Base-by-base conservation (phyloP, 1,139 yeast species). In the Suhomyces bribrorum region DNA sequence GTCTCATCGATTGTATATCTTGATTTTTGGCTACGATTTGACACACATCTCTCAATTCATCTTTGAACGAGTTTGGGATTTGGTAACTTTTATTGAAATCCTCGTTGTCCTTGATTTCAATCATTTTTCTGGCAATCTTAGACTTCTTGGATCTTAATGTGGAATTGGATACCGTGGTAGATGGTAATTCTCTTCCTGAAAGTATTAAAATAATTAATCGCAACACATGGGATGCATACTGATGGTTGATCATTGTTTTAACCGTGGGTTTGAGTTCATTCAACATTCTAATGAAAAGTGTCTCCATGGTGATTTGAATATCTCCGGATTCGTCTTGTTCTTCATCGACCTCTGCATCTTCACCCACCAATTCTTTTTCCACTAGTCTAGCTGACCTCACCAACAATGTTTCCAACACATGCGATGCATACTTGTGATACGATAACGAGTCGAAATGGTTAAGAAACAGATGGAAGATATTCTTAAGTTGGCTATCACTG, bases 381-480 rank as follows among this genome's bases (percentile, higher is more conserved):
- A 87, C 75, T 43, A 86, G 61, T 1, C 88, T 81, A 1, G 96
- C 94, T 36, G 79, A 63, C 57, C 94, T 72, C 22, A 85, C 87
- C 28, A 92, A 63, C 34, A 90, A 70, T 0, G 97, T 87, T 59
- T 92, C 98, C 37, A 89, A 72, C 38, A 94, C 95, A 60, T 92
- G 98, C 0, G 97, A 90, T 1, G 97, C 83, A 59, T 88, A 92
- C 57, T 90, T 89, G 55, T 92, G 97, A 51, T 81, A 82, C 2
- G 94, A 78, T 44, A 90, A 69, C n/a, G 85, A 78, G 18, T 76
- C 79, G 54, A 86, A 86, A 51, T 85, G 86, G 11, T 84, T 87
- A 32, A 73, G 71, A 52, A 89, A 84, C 5, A 81, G 79, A 41
- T 73, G 74, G 59, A 86, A 86, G 1, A 90, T 61, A 27, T 67